Percentiles rank a stretch among this genome's conserved stretches.
phyloP scores from a whole-genome alignment of 2,329 filamentous ascomycete genomes.

The Metarhizium brunneum region DNA sequence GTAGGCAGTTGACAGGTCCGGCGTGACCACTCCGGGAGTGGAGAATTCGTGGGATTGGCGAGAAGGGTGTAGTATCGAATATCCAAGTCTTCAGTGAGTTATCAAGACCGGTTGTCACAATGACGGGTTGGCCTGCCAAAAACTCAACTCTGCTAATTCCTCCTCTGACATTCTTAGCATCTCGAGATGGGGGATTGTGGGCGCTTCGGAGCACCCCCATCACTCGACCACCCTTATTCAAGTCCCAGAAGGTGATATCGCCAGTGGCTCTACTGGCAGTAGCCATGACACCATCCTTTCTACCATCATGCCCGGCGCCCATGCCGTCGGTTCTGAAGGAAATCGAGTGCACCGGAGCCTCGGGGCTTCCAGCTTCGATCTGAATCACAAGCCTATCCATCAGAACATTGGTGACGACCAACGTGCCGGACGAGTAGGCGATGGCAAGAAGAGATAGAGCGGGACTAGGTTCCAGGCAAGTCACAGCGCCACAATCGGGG shows the following conservation, averaged over 20 bases:
- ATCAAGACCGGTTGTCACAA: conserved; percentile 84
- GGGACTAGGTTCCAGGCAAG: conserved; percentile 74
- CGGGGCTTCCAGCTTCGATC: conserved; percentile 56
- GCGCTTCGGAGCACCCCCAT: conserved; percentile 81
- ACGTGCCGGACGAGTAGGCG: conserved; percentile 69
- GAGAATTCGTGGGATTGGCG: conserved; percentile 72
- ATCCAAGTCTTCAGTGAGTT: conserved; percentile 96
- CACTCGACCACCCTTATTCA: conserved; percentile 80
- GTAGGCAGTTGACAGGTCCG: conserved; percentile 70
- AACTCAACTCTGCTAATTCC: conserved; percentile 88
- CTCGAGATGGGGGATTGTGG: conserved; percentile 63
- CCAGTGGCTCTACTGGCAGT: conserved; percentile 72
- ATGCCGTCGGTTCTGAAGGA: conserved; percentile 84
- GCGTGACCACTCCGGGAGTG: conserved; percentile 86
- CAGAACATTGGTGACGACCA: conserved; percentile 75
- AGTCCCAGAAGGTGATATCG: conserved; percentile 92
- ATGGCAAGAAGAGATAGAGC: conserved; percentile 81
- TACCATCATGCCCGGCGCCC: conserved; percentile 81
- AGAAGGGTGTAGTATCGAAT: conserved; percentile 87
- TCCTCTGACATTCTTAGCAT: conserved; percentile 50
- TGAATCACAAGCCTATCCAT: conserved; percentile 65
- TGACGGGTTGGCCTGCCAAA: conserved; percentile 75
- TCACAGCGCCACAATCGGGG: conserved; percentile 68
- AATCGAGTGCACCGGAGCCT: conserved; percentile 66
- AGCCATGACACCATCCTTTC: conserved; percentile 84